phyloP scores from a whole-genome alignment of 1,284 basidiomycete genomes.

The Cryptococcus amylolentus region DNA sequence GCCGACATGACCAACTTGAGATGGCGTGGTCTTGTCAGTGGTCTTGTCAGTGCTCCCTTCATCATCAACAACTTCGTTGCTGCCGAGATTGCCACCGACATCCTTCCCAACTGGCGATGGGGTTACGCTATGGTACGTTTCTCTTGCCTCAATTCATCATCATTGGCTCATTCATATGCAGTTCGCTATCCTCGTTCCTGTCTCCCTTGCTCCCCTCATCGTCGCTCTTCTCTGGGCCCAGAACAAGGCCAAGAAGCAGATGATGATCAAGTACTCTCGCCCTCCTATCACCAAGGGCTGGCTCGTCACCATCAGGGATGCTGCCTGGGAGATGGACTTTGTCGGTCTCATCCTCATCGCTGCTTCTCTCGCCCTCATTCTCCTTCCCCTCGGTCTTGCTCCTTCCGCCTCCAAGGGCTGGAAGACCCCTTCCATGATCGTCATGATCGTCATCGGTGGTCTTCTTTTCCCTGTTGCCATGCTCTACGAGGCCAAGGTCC shows the following conservation, averaged over 20 bases:
- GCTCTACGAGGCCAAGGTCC: constrained; percentile 50
- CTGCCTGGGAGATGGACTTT: constrained; percentile 46
- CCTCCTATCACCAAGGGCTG: constrained; percentile 16
- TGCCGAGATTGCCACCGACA: constrained; percentile 62
- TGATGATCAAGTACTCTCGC: constrained; percentile 47
- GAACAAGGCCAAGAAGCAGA: constrained; percentile 58
- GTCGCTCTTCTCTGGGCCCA: constrained; percentile 69
- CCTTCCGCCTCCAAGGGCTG: constrained; percentile 54
- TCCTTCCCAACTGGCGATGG: constrained; percentile 60
- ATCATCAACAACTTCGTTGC: constrained; percentile 60
- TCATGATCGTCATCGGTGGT: constrained; percentile 50
- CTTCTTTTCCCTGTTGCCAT: constrained; percentile 49
- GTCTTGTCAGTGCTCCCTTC: constrained; percentile 65
- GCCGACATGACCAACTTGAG: constrained; percentile 75
- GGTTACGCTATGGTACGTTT: constrained; percentile 59
- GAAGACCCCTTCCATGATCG: constrained; percentile 42
- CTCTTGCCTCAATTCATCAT: not conserved
- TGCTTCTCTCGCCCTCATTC: constrained; percentile 59
- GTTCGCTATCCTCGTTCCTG: constrained; percentile 49
- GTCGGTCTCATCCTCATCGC: constrained; percentile 67
- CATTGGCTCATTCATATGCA: constrained; percentile 3
- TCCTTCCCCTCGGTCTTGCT: constrained; percentile 64
- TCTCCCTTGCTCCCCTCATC: constrained; percentile 52
- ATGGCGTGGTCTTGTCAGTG: constrained; percentile 70
- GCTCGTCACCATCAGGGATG: constrained; percentile 12